These are phyloP conservation scores for Plenodomus biglobosus DNA, from an alignment of 2,329 filamentous ascomycete species.

Conservation along the genomic window DNA sequence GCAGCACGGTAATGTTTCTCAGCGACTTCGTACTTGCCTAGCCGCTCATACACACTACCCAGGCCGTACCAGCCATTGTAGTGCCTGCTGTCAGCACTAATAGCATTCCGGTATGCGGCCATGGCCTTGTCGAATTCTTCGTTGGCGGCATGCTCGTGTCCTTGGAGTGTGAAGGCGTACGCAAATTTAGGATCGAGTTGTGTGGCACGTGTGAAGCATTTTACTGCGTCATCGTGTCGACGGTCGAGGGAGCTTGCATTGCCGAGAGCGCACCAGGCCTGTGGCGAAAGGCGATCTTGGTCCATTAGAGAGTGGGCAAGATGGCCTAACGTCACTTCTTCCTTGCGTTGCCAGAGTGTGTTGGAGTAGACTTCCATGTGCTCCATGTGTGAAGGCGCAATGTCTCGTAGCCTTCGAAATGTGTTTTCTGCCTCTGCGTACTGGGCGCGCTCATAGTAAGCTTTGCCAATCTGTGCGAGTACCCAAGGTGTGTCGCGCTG, in stretches of 20 bases:
- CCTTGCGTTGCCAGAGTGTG: constrained; percentile 96
- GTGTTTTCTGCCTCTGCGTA: constrained; percentile 86
- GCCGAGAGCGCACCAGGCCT: constrained; percentile 93
- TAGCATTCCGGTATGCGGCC: constrained; percentile 79
- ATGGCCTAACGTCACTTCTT: constrained; percentile 87
- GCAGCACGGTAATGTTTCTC: constrained; percentile 90
- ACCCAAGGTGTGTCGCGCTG: constrained; percentile 95
- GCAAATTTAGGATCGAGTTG: constrained; percentile 88
- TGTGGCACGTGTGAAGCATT: constrained; percentile 92
- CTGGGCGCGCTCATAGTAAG: constrained; percentile 85
- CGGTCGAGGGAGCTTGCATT: constrained; percentile 92
- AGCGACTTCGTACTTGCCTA: constrained; percentile 88
- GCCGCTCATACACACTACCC: constrained; percentile 80
- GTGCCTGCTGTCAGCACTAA: constrained; percentile 82
- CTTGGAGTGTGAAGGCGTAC: constrained; percentile 93
- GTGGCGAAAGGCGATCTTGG: constrained; percentile 81
- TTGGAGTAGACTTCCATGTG: constrained; percentile 99
- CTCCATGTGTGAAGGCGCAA: constrained; percentile 79
- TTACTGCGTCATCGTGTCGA: constrained; percentile 91
- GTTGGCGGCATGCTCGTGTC: constrained; percentile 92
- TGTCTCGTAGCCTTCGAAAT: constrained; percentile 75
- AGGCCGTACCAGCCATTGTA: constrained; percentile 98
- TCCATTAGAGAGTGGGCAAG: constrained; percentile 89
- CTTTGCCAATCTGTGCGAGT: constrained; percentile 83
- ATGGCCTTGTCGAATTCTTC: constrained; percentile 97